A percentile compares a stretch with the other conserved stretches of the same genome.
Conservation (phyloP, 208 protist genomes). For the Acanthamoeba comandoni region DNA sequence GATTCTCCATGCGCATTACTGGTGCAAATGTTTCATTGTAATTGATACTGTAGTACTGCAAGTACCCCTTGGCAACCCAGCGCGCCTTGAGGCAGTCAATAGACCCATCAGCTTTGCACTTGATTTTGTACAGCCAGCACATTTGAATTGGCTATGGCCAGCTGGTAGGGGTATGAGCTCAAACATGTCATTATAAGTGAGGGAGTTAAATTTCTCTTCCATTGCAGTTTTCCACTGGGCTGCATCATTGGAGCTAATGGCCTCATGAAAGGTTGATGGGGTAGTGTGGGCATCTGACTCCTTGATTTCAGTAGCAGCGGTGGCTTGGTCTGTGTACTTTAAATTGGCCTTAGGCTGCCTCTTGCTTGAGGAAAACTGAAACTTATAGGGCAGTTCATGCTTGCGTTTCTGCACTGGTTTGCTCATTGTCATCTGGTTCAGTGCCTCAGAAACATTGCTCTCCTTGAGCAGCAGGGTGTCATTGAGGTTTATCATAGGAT, state of each 20-base stretch:
- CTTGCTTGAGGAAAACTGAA: too few relatives aligned
- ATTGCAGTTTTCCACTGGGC: not conserved
- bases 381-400: too few relatives aligned
- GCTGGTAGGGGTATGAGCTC: not conserved
- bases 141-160: not conserved
- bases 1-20: not conserved
- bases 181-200: not conserved
- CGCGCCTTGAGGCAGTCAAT: slow-evolving; percentile 18
- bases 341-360: too few relatives aligned
- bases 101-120: not conserved
- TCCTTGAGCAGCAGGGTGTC: too few relatives aligned
- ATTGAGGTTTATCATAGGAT: too few relatives aligned
- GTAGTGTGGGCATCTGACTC: not conserved
- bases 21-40: slow-evolving; percentile 18
- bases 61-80: slow-evolving; percentile 36
- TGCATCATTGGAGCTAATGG: not conserved
- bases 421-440: too few relatives aligned
- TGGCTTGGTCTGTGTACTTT: too few relatives aligned
- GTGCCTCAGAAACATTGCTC: too few relatives aligned
- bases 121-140: slow-evolving; percentile 34
- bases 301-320: too few relatives aligned
- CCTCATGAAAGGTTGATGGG: not conserved
- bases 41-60: not conserved
- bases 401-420: too few relatives aligned
- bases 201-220: not conserved